A percentile compares a stretch with the other conserved stretches of the same genome.
These are phyloP conservation scores for Eutrema salsugineum DNA, from an alignment of 441 rosid genomes.

Conservation along the genomic window DNA sequence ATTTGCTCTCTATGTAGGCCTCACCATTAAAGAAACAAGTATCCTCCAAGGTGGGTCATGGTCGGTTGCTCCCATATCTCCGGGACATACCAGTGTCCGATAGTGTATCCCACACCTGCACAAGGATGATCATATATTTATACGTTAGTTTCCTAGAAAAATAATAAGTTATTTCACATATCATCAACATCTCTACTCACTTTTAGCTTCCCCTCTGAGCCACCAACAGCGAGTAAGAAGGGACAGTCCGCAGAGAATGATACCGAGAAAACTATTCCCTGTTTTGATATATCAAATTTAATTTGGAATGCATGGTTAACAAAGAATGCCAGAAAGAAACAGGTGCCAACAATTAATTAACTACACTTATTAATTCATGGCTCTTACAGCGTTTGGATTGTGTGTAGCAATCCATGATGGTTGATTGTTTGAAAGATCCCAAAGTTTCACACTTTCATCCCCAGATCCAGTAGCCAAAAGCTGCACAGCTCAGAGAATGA, in stretches of 20 bases:
- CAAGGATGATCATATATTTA: background rate
- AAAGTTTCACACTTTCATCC: slow-evolving; percentile 57
- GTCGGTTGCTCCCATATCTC: slow-evolving; percentile 14
- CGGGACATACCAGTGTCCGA: background rate
- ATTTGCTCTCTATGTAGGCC: too few relatives aligned
- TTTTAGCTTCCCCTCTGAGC: slow-evolving; percentile 60
- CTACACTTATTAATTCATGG: background rate
- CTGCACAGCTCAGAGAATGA: slow-evolving; percentile 27
- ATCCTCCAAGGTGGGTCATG: background rate
- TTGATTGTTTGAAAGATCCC: slow-evolving; percentile 73
- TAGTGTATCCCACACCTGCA: slow-evolving; percentile 28
- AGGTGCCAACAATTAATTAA: background rate
- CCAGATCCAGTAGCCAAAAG: slow-evolving; percentile 59
- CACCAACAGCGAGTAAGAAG: slow-evolving; percentile 70
- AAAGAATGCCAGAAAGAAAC: background rate
- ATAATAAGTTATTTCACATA: background rate
- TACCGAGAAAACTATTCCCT: slow-evolving; percentile 59
- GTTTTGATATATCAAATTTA: background rate
- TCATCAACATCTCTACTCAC: background rate
- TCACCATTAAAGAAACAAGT: too few relatives aligned
- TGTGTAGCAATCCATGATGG: slow-evolving; percentile 59
- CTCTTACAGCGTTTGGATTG: slow-evolving; percentile 56
- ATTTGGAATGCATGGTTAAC: background rate
- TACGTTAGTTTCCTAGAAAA: background rate
- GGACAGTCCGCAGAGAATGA: slow-evolving; percentile 70